phyloP scores from a whole-genome alignment of 83 land plant genomes.

The Picea abies region DNA sequence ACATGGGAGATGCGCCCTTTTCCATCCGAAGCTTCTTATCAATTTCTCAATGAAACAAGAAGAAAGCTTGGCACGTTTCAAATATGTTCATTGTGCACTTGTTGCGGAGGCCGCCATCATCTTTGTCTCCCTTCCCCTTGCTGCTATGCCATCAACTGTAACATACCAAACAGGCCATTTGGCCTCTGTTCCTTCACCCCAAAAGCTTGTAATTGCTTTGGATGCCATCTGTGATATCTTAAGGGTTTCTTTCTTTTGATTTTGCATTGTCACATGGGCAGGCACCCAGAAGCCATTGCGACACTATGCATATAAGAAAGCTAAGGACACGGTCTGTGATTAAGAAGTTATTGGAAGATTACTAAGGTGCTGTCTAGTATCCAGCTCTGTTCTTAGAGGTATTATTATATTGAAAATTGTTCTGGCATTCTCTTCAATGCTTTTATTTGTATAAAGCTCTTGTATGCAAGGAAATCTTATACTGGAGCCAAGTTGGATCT shows the following conservation, averaged over 20 bases:
- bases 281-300: neutral
- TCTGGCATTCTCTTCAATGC: constrained; percentile 4
- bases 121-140: constrained; percentile 75
- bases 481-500: constrained; percentile 3
- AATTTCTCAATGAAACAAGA: constrained; percentile 44
- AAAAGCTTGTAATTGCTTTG: constrained; percentile 74
- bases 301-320: neutral
- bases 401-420: neutral
- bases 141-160: constrained; percentile 79
- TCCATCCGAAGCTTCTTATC: neutral
- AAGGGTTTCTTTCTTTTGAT: neutral
- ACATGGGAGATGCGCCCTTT: neutral
- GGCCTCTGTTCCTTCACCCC: constrained; percentile 82
- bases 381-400: neutral
- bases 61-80: constrained; percentile 65
- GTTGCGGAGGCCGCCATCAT: constrained; percentile 62
- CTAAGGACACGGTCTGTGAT: neutral
- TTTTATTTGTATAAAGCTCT: constrained; percentile 6
- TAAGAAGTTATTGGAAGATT: neutral
- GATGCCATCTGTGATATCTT: constrained; percentile 53
- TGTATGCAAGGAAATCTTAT: neutral
- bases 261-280: neutral
- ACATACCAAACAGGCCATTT: constrained; percentile 80
- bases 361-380: neutral
- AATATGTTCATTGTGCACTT: constrained; percentile 71